phyloP scores from a whole-genome alignment of 139 green algal genomes.

The Ettlia oleoabundans region DNA sequence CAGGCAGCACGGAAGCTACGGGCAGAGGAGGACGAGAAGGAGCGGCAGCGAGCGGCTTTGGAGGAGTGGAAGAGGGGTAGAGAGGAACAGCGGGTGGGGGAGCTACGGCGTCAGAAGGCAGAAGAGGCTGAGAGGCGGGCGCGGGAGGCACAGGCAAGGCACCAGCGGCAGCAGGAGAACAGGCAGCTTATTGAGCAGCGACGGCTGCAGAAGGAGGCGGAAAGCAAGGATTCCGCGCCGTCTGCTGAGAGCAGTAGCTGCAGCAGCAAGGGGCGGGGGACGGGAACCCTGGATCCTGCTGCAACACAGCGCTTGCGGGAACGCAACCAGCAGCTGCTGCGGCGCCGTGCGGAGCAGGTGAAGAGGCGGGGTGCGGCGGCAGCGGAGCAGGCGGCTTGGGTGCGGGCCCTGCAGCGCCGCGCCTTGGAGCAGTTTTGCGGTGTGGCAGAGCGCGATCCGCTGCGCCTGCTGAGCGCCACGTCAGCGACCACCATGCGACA shows the following conservation, averaged over 20 bases:
- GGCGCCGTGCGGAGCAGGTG: not conserved
- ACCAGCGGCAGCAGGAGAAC: conserved; percentile 20
- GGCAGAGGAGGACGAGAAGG: not conserved
- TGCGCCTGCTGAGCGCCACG: conserved; percentile 22
- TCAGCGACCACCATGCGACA: conserved; percentile 8
- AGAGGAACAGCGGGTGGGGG: not conserved
- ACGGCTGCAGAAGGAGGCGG: not conserved
- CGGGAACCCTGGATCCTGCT: not conserved
- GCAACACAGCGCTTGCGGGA: conserved; percentile 2
- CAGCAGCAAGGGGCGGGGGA: not conserved
- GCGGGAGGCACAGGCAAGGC: not conserved
- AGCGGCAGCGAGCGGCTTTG: conserved; percentile 5
- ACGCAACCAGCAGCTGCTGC: conserved; percentile 31
- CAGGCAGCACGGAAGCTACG: not conserved
- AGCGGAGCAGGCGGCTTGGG: not conserved
- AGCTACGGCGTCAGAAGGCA: not conserved
- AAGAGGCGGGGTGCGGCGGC: not conserved
- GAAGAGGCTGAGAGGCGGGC: not conserved
- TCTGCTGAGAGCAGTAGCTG: not conserved
- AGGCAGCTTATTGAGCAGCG: conserved; percentile 14
- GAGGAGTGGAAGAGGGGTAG: not conserved
- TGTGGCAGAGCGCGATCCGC: not conserved
- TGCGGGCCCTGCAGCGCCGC: not conserved
- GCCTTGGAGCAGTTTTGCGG: conserved; percentile 2
- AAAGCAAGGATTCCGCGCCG: not conserved